Evolutionary conservation across 2,329 filamentous ascomycete species (phyloP).

Genomic region (Curvularia sp.): DNA sequence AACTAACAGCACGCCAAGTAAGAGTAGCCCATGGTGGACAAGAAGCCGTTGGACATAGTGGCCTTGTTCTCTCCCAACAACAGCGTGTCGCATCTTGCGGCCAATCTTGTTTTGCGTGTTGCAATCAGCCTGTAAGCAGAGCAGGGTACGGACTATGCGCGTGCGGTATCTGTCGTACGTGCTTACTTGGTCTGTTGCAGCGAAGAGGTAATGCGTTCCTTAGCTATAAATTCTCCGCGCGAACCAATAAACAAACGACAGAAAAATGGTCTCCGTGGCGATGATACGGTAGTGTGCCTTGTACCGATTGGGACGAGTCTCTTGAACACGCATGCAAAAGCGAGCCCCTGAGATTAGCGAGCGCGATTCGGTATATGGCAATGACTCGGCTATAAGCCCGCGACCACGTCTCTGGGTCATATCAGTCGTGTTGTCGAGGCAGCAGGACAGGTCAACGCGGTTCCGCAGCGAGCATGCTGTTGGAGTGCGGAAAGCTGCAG

Average conservation of each 20-base stretch:
- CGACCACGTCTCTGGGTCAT: slow-evolving; percentile 6
- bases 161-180: not conserved
- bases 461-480: not conserved
- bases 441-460: not conserved
- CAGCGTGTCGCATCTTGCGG: not conserved
- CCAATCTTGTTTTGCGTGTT: not conserved
- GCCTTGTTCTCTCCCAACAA: not conserved
- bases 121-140: not conserved
- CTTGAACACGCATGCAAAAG: not conserved
- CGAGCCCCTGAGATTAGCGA: slow-evolving; percentile 20
- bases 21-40: not conserved
- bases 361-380: not conserved
- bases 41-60: not conserved
- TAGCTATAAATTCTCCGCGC: not conserved
- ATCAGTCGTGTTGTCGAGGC: not conserved
- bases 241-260: not conserved
- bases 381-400: slow-evolving; percentile 5
- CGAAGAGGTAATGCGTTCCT: not conserved
- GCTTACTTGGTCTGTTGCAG: not conserved
- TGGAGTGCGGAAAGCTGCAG: slow-evolving; percentile 1
- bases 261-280: not conserved
- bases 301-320: not conserved
- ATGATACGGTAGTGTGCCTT: not conserved
- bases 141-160: not conserved
- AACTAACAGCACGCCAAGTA: no score